Percentiles rank a stretch among this genome's conserved stretches.
Evolutionary conservation across 305 asterid genomes (phyloP).

Genomic region (Solanum chacoense): DNA sequence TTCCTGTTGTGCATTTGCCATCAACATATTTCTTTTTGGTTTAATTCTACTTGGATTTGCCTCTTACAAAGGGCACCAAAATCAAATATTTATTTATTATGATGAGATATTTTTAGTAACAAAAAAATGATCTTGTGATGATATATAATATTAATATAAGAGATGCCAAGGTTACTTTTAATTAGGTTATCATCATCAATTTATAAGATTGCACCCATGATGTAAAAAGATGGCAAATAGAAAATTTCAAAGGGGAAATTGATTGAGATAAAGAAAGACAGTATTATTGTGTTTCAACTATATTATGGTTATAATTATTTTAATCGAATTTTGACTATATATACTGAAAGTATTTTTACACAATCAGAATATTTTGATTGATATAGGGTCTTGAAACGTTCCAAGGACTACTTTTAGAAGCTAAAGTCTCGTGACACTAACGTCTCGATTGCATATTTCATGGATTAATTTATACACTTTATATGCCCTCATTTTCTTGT

Average conservation of each 20-base stretch:
- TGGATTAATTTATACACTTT: background rate
- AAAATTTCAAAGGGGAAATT: background rate
- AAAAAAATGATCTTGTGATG: background rate
- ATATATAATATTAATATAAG: too few species aligned
- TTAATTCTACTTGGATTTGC: conserved; percentile 13
- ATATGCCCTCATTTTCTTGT: background rate
- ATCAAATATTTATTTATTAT: background rate
- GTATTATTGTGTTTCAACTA: background rate
- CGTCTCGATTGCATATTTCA: background rate
- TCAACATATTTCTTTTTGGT: conserved; percentile 6
- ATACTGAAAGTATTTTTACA: background rate
- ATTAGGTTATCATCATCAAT: background rate
- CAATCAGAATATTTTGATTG: background rate
- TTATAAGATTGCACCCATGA: background rate
- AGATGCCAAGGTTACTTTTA: background rate
- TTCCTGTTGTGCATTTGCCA: conserved; percentile 1
- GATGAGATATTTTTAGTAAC: background rate
- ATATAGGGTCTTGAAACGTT: background rate
- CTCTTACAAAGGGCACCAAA: conserved; percentile 30
- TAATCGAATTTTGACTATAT: background rate
- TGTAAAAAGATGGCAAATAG: background rate
- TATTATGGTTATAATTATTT: background rate
- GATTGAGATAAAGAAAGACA: background rate
- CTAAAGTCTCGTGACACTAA: background rate
- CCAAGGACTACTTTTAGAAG: background rate